Percentiles rank a stretch among this genome's conserved stretches.
These are phyloP conservation scores for Fraxinus paxiana DNA, from an alignment of 305 asterid species.

Conservation along the genomic window DNA sequence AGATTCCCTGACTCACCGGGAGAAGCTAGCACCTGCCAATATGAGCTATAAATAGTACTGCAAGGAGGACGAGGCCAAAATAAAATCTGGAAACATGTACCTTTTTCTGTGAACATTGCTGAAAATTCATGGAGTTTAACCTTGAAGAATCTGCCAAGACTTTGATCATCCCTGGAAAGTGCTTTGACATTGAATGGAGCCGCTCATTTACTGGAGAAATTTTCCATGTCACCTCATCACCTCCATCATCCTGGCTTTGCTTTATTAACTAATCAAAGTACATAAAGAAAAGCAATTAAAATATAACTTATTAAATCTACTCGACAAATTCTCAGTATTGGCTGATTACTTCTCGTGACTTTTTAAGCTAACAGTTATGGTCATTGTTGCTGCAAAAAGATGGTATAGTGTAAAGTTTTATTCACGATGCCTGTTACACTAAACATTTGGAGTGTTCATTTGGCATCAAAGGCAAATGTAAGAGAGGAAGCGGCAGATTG, in stretches of 20 bases:
- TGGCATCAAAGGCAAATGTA: background rate
- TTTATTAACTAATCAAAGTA: conserved; percentile 56
- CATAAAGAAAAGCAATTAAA: conserved; percentile 15
- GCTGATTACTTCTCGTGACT: background rate
- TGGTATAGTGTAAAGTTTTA: background rate
- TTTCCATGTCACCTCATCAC: conserved; percentile 86
- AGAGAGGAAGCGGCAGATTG: background rate
- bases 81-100: conserved; percentile 28
- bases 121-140: conserved; percentile 65
- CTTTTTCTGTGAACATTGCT: conserved; percentile 64
- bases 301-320: conserved; percentile 2
- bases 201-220: conserved; percentile 89
- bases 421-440: conserved; percentile 2
- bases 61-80: conserved; percentile 13
- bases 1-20: conserved; percentile 55
- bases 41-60: conserved; percentile 21
- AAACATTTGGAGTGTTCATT: background rate
- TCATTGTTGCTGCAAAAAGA: conserved; percentile 2
- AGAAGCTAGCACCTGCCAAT: conserved; percentile 47
- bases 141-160: conserved; percentile 77
- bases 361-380: background rate
- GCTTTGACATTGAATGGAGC: conserved; percentile 72
- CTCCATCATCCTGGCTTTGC: conserved; percentile 89
- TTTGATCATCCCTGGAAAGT: conserved; percentile 58
- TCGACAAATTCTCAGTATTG: conserved; percentile 12